A percentile compares a stretch with the other conserved stretches of the same genome.
Conservation (phyloP, 345 rosid genomes). For the Aegle marmelos region DNA sequence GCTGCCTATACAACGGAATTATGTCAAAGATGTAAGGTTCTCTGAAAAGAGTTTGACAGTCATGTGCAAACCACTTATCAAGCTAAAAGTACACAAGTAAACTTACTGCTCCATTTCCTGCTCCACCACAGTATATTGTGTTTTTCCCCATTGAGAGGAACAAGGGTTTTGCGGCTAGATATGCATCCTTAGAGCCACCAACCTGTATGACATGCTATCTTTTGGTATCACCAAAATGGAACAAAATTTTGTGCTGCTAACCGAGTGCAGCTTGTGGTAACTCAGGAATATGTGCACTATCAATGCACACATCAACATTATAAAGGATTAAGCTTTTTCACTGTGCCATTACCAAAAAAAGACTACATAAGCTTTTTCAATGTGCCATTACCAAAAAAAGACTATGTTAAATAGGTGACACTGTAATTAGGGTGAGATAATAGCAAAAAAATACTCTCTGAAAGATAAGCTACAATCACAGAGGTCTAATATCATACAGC, state of each 20-base stretch:
- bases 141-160: conserved; percentile 79
- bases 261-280: background rate
- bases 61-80: background rate
- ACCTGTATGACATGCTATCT: conserved; percentile 51
- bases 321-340: background rate
- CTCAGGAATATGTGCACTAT: background rate
- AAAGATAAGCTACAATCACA: background rate
- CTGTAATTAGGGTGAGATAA: no score
- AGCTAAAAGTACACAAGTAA: conserved; percentile 11
- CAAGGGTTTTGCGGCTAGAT: conserved; percentile 62
- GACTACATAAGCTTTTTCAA: background rate
- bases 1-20: conserved; percentile 56
- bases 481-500: background rate
- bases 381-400: background rate
- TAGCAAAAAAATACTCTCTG: background rate
- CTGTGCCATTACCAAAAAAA: background rate
- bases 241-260: background rate
- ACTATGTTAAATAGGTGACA: background rate
- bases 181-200: conserved; percentile 84
- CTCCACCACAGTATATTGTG: conserved; percentile 81
- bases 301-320: background rate
- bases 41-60: background rate
- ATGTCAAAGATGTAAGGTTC: conserved; percentile 12
- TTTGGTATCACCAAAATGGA: background rate
- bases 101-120: conserved; percentile 95